A percentile compares a stretch with the other conserved stretches of the same genome.
Evolutionary conservation across 2,329 filamentous ascomycete species (phyloP).

Genomic region (Aspergillus alliaceus): DNA sequence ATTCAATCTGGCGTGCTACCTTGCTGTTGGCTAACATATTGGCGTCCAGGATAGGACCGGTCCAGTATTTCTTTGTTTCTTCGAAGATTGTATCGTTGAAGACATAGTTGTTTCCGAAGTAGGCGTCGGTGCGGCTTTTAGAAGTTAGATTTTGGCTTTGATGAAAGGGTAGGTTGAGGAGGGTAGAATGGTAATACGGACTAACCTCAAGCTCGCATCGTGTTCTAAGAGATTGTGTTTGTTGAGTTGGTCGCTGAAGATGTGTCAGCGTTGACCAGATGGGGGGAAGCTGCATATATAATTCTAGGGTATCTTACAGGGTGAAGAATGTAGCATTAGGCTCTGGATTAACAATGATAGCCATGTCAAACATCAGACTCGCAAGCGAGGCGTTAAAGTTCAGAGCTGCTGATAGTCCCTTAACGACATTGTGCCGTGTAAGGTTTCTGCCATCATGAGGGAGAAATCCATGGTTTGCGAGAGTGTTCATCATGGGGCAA

Average conservation of each 20-base stretch:
- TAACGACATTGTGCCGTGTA: constrained; percentile 17
- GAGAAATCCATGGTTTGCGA: constrained; percentile 54
- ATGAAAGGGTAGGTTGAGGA: too few species aligned
- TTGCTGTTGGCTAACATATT: constrained; percentile 49
- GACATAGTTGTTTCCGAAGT: constrained; percentile 52
- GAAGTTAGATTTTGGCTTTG: not conserved
- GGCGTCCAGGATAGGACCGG: constrained; percentile 39
- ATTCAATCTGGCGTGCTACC: constrained; percentile 46
- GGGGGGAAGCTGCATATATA: not conserved
- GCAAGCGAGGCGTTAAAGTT: constrained; percentile 20
- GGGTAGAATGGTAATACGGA: not conserved
- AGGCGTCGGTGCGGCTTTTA: constrained; percentile 48
- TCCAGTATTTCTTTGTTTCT: constrained; percentile 48
- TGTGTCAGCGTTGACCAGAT: not conserved
- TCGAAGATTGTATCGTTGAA: constrained; percentile 55
- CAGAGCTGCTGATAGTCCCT: constrained; percentile 6
- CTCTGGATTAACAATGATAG: constrained; percentile 17
- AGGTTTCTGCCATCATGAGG: constrained; percentile 49
- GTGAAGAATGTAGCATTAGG: constrained; percentile 22
- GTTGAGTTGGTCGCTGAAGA: constrained; percentile 21
- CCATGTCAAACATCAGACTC: constrained; percentile 21
- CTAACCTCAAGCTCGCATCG: constrained; percentile 26
- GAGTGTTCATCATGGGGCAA: constrained; percentile 54
- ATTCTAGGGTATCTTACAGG: constrained; percentile 5
- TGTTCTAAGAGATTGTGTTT: constrained; percentile 22